phyloP scores from a whole-genome alignment of 805 yeast genomes.

The Ogataea allantospora region DNA sequence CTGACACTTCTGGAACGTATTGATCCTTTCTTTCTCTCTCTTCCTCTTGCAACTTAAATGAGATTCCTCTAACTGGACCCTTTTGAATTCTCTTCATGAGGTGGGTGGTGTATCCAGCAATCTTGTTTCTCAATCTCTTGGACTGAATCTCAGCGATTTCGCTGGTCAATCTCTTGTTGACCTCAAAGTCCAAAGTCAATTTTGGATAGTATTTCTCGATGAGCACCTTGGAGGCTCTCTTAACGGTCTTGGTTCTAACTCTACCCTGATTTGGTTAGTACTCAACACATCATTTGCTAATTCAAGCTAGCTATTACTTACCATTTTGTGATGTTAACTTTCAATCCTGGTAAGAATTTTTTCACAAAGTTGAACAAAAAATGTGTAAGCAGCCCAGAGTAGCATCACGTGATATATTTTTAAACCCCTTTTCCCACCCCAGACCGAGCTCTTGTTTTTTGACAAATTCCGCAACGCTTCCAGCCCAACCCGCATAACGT shows the following conservation, averaged over 20 bases:
- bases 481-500: slow-evolving; percentile 9
- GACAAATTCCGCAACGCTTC: slow-evolving; percentile 1
- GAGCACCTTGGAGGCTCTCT: slow-evolving; percentile 99
- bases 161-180: slow-evolving; percentile 98
- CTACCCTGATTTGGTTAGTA: slow-evolving; percentile 70
- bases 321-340: slow-evolving; percentile 27
- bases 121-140: slow-evolving; percentile 99
- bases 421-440: background rate
- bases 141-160: slow-evolving; percentile 99
- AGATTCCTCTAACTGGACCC: slow-evolving; percentile 99
- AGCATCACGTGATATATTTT: slow-evolving; percentile 9
- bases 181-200: slow-evolving; percentile 98
- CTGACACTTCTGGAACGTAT: slow-evolving; percentile 99
- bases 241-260: slow-evolving; percentile 99
- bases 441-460: background rate
- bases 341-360: slow-evolving; percentile 15
- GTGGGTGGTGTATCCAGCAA: slow-evolving; percentile 99
- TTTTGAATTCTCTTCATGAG: slow-evolving; percentile 99
- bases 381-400: slow-evolving; percentile 2
- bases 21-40: slow-evolving; percentile 99
- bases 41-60: slow-evolving; percentile 99
- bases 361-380: slow-evolving; percentile 10
- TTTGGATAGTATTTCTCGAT: slow-evolving; percentile 99
- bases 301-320: slow-evolving; percentile 19
- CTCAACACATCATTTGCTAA: slow-evolving; percentile 1